phyloP scores from a whole-genome alignment of 1,284 basidiomycete genomes.

The Farysia itapuensis region DNA sequence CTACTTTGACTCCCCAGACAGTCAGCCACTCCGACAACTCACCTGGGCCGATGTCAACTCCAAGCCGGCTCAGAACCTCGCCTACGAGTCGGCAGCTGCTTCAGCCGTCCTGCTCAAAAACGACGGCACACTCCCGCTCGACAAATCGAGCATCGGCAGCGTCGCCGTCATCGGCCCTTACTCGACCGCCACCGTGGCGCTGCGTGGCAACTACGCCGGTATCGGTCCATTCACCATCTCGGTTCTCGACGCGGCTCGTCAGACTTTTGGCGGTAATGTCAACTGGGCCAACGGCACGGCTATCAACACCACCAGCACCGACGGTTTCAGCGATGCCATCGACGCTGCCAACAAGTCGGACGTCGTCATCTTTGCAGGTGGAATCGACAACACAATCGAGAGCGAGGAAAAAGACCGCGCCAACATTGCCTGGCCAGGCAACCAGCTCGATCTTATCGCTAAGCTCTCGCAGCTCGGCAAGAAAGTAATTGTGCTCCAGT shows the following conservation, averaged over 20 bases:
- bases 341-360: not conserved
- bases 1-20: conserved; percentile 4
- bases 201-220: conserved; percentile 13
- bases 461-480: conserved; percentile 1
- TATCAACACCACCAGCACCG: not conserved
- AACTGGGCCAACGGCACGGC: conserved; percentile 10
- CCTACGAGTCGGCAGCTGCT: conserved; percentile 3
- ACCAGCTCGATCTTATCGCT: conserved; percentile 13
- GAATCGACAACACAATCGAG: conserved; percentile 10
- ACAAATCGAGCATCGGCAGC: not conserved
- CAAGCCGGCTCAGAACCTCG: conserved; percentile 3
- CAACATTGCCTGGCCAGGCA: conserved; percentile 7
- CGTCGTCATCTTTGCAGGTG: conserved; percentile 9
- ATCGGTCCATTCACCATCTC: conserved; percentile 5
- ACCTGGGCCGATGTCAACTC: conserved; percentile 11
- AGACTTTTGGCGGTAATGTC: not conserved
- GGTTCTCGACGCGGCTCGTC: conserved; percentile 1
- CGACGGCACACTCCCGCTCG: not conserved
- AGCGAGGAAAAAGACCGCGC: conserved; percentile 3
- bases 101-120: conserved; percentile 12
- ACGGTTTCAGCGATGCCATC: not conserved
- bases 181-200: conserved; percentile 4
- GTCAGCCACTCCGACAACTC: conserved; percentile 10
- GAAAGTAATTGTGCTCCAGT: conserved; percentile 9
- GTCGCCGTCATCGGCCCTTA: conserved; percentile 16